These are phyloP conservation scores for Fragilariopsis cylindrus DNA, from an alignment of 108 stramenopile species.

Conservation along the genomic window DNA sequence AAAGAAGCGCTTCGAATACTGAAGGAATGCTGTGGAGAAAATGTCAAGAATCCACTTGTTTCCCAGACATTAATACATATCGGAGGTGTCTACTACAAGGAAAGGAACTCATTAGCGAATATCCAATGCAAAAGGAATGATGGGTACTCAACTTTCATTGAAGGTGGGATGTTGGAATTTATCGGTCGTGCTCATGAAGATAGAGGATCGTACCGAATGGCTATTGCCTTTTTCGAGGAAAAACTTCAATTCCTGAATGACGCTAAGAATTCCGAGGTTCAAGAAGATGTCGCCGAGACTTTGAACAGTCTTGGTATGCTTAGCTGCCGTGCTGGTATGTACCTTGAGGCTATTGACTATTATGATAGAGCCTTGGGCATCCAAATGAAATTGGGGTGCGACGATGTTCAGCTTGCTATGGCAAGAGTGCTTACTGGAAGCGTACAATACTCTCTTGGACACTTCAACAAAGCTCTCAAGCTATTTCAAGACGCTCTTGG, in stretches of 20 bases:
- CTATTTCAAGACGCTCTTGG: slow-evolving; percentile 61
- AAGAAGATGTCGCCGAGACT: slow-evolving; percentile 60
- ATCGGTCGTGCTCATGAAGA: slow-evolving; percentile 75
- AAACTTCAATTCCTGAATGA: slow-evolving; percentile 56
- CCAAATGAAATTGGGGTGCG: slow-evolving; percentile 57
- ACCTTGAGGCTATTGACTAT: slow-evolving; percentile 68
- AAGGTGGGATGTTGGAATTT: slow-evolving; percentile 70
- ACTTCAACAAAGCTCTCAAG: slow-evolving; percentile 50
- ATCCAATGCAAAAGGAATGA: slow-evolving; percentile 52
- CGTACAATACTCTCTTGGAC: slow-evolving; percentile 54
- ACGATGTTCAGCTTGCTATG: slow-evolving; percentile 63
- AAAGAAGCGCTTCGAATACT: slow-evolving; percentile 65
- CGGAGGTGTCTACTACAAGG: slow-evolving; percentile 77
- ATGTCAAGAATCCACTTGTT: slow-evolving; percentile 57
- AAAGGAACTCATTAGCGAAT: slow-evolving; percentile 60
- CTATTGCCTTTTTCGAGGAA: slow-evolving; percentile 74
- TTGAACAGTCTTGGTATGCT: slow-evolving; percentile 68
- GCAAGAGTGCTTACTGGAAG: slow-evolving; percentile 64
- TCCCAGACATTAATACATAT: slow-evolving; percentile 72
- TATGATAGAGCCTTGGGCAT: slow-evolving; percentile 61
- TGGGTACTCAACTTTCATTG: slow-evolving; percentile 70
- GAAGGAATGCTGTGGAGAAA: slow-evolving; percentile 58
- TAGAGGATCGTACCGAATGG: slow-evolving; percentile 67
- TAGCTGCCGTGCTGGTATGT: slow-evolving; percentile 52
- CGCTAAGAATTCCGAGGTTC: slow-evolving; percentile 30